Conservation (phyloP, 257 asterid species). For the Knoxia roxburghii region DNA sequence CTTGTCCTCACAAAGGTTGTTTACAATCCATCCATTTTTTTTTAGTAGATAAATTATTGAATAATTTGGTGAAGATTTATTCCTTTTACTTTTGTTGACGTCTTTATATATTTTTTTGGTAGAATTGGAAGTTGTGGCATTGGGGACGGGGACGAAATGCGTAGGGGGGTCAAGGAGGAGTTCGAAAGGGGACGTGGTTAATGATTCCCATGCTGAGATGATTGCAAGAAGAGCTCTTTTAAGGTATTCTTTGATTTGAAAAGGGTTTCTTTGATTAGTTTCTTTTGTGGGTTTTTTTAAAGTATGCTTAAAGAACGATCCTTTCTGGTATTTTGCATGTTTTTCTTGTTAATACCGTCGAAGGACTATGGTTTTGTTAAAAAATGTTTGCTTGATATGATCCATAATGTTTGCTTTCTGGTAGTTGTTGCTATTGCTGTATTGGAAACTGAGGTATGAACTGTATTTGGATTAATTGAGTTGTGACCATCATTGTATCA, state of each 20-base stretch:
- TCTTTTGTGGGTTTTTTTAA: background rate
- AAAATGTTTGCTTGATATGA: background rate
- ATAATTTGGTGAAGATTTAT: background rate
- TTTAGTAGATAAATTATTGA: background rate
- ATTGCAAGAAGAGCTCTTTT: conserved; percentile 82
- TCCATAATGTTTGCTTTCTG: too few relatives aligned
- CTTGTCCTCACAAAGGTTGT: conserved; percentile 61
- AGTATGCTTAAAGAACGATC: too few relatives aligned
- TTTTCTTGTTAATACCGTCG: background rate
- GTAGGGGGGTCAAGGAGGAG: conserved; percentile 64
- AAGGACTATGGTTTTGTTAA: background rate
- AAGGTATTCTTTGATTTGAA: conserved; percentile 38
- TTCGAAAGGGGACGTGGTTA: conserved; percentile 68
- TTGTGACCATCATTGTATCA: conserved; percentile 25
- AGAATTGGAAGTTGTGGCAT: conserved; percentile 69
- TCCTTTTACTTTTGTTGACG: background rate
- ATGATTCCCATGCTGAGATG: conserved; percentile 93
- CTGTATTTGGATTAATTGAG: background rate
- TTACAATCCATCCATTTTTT: too few relatives aligned
- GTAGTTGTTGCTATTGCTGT: background rate
- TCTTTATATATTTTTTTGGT: background rate
- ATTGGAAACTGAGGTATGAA: background rate
- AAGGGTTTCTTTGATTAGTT: background rate
- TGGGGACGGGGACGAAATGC: conserved; percentile 98
- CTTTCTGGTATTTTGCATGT: background rate